phyloP scores from a whole-genome alignment of 192 early-diverging fungal species.

The Linnemannia hyalina region DNA sequence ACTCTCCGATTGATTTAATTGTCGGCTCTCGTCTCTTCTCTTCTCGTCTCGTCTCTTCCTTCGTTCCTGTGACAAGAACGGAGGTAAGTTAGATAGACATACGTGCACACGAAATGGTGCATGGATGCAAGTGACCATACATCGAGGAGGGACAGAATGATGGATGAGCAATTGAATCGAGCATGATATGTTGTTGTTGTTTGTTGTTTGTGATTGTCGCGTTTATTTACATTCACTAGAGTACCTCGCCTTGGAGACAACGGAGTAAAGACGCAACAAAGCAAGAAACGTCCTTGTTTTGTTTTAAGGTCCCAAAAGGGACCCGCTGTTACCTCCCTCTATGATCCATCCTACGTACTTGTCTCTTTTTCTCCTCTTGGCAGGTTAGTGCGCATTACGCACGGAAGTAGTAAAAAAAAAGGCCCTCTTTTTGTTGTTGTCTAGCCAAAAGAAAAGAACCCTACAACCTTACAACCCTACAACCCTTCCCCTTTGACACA shows the following conservation, averaged over 20 bases:
- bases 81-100: background rate
- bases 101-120: background rate
- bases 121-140: background rate
- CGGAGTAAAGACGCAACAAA: background rate
- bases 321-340: background rate
- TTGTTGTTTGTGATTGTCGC: background rate
- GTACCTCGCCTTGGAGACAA: background rate
- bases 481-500: no score
- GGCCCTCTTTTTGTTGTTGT: background rate
- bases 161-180: background rate
- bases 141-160: background rate
- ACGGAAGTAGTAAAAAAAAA: background rate
- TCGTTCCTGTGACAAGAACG: background rate
- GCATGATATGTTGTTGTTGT: background rate
- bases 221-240: background rate
- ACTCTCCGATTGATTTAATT: background rate
- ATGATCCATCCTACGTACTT: background rate
- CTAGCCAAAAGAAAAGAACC: background rate
- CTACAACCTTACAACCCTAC: no score
- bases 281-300: background rate
- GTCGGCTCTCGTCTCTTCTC: background rate
- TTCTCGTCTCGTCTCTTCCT: background rate
- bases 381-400: constrained; percentile 5
- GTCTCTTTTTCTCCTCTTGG: background rate
- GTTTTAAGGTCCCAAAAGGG: background rate